Base-by-base conservation (phyloP, 2,329 filamentous ascomycete species). In the Scedosporium apiospermum region DNA sequence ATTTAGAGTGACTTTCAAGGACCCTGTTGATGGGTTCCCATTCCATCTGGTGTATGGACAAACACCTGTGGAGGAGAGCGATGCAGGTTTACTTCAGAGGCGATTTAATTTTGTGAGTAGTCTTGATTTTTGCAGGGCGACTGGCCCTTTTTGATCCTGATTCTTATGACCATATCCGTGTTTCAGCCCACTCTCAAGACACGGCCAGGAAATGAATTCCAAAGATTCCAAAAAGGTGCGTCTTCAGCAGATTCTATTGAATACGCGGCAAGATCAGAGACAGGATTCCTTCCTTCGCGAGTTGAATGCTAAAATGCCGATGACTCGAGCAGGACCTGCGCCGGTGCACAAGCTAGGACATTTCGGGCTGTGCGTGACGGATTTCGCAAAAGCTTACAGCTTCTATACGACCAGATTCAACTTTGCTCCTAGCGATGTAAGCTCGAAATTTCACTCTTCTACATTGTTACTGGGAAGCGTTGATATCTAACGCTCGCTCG, bases 271-370 rank as follows among this genome's bases (percentile, higher is more conserved):
- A 10, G 30, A 34, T 34, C 30, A 34, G 30, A 10, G 30, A 10
- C 34, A 14, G 4, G 34, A 38, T 14, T 3, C 34, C 34, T 38
- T 3, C 34, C 34, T 38, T 38, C 10, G 3, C 12, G 60, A 69
- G 73, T 3, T 73, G 34, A 12, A 38, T 38, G 34, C 34, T 38
- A 38, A 38, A 38, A 38, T 12, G 10, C 34, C 34, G 1, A 12
- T 38, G 34, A 38, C 70, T 62, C 64, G 71, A 14, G 55, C 64
- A 26, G 73, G 72, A 0, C 73, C 73, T 6, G 71, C 71, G 7
- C 65, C 70, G 6, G 67, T 75, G 6, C 72, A 75, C 64, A 75
- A 77, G 63, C 66, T 78, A 0, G 76, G 77, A 0, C 77, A 79
- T 63, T 74, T 71, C 60, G 77, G 76, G 16, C 23, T 59, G 58